phyloP scores from a whole-genome alignment of 2,329 filamentous ascomycete species.

The Colletotrichum gigasporum region DNA sequence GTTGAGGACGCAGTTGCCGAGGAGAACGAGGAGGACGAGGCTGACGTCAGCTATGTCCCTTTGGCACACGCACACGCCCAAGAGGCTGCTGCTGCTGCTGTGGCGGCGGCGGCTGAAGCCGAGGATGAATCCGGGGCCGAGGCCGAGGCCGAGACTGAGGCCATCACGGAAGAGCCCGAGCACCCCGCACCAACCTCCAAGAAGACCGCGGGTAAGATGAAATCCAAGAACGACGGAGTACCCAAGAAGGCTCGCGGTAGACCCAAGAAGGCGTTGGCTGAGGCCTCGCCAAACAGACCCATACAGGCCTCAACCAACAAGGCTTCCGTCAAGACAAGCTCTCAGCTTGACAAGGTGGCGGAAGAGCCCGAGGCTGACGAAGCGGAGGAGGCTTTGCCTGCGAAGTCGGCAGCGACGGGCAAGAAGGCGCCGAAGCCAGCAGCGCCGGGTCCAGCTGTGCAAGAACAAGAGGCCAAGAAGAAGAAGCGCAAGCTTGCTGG shows the following conservation, averaged over 20 bases:
- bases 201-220: conserved; percentile 36
- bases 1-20: conserved; percentile 45
- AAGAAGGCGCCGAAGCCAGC: conserved; percentile 29
- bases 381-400: conserved; percentile 40
- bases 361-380: conserved; percentile 45
- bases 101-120: not conserved
- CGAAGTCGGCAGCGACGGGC: conserved; percentile 36
- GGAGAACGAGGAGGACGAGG: conserved; percentile 39
- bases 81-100: no score
- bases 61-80: conserved; percentile 11
- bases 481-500: conserved; percentile 81
- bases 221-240: conserved; percentile 17
- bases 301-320: conserved; percentile 35
- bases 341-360: conserved; percentile 47
- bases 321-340: conserved; percentile 44
- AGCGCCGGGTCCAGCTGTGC: conserved; percentile 41
- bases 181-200: conserved; percentile 31
- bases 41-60: conserved; percentile 30
- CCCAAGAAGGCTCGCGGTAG: conserved; percentile 53
- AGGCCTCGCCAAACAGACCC: conserved; percentile 55
- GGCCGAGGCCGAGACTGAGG: not conserved
- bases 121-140: conserved; percentile 15
- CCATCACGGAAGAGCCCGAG: conserved; percentile 8
- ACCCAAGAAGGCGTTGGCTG: conserved; percentile 56
- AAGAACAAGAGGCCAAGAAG: conserved; percentile 58